Evolutionary conservation across 106 monocot species (phyloP).

Genomic region (Allium fistulosum): DNA sequence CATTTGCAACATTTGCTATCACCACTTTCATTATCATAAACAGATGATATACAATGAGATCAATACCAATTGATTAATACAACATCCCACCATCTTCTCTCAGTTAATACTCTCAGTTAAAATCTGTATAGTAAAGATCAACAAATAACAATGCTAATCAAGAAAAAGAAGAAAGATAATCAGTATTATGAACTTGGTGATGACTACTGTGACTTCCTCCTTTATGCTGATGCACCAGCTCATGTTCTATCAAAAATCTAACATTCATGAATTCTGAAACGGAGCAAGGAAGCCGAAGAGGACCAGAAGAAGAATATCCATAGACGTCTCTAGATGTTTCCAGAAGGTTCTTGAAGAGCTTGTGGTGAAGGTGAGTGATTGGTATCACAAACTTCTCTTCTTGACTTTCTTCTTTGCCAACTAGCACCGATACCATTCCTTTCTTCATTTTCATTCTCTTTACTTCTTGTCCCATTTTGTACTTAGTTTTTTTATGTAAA

Average conservation of each 20-base stretch:
- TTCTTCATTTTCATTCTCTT: constrained; percentile 36
- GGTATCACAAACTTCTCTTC: constrained; percentile 29
- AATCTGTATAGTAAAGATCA: too few species aligned
- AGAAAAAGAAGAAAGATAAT: not conserved
- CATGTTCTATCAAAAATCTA: constrained; percentile 23
- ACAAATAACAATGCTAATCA: not conserved
- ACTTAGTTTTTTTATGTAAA: not conserved
- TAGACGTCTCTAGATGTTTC: constrained; percentile 34
- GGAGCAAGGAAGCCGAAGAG: constrained; percentile 34
- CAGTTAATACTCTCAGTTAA: too few species aligned
- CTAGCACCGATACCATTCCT: constrained; percentile 28
- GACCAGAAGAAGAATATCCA: constrained; percentile 28
- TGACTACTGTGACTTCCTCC: not conserved
- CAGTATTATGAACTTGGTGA: not conserved
- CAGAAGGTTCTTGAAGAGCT: constrained; percentile 25
- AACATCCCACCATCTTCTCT: too few species aligned
- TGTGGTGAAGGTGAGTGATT: constrained; percentile 36
- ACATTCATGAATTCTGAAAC: constrained; percentile 30
- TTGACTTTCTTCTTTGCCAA: constrained; percentile 20
- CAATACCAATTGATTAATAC: too few species aligned
- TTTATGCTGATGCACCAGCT: not conserved
- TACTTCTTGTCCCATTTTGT: not conserved
- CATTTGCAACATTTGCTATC: too few species aligned
- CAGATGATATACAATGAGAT: too few species aligned
- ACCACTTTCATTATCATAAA: too few species aligned